These are phyloP conservation scores for Tricholoma sp. DNA, from an alignment of 768 basidiomycete genomes.

Conservation along the genomic window DNA sequence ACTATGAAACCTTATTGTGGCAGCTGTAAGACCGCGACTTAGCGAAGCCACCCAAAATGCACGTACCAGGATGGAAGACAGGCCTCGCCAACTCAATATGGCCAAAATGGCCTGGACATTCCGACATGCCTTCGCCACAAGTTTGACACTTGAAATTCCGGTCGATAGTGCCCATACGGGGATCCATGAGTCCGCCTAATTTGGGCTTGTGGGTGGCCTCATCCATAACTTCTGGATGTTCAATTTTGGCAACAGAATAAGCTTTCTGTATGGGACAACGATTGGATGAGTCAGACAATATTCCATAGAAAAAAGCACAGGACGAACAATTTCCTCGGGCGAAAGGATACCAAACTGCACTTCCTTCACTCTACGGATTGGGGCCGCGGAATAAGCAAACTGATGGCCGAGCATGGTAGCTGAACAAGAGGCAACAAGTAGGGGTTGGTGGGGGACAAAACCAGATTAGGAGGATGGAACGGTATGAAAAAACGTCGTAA, in stretches of 20 bases:
- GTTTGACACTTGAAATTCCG: conserved; percentile 99
- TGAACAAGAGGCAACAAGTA: conserved; percentile 14
- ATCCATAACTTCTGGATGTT: conserved; percentile 98
- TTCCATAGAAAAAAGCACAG: conserved; percentile 9
- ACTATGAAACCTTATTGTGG: conserved; percentile 76
- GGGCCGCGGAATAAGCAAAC: conserved; percentile 90
- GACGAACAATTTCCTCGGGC: conserved; percentile 94
- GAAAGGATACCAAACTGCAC: conserved; percentile 99
- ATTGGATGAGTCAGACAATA: conserved; percentile 7
- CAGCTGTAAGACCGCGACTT: neutral
- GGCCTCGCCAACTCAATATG: conserved; percentile 96
- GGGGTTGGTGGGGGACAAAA: conserved; percentile 10
- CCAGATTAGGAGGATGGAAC: conserved; percentile 9
- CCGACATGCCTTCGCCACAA: conserved; percentile 99
- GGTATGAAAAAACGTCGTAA: conserved; percentile 23
- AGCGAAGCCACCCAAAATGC: neutral
- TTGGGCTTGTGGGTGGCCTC: conserved; percentile 88
- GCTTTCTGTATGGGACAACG: conserved; percentile 70
- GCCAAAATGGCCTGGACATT: conserved; percentile 99
- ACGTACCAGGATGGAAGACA: conserved; percentile 93
- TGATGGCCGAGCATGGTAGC: conserved; percentile 77
- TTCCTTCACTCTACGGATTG: conserved; percentile 92
- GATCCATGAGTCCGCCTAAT: conserved; percentile 94
- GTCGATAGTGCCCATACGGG: conserved; percentile 96
- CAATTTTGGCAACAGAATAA: conserved; percentile 96